These are phyloP conservation scores for Murraya koenigii DNA, from an alignment of 345 rosid species.

Conservation along the genomic window DNA sequence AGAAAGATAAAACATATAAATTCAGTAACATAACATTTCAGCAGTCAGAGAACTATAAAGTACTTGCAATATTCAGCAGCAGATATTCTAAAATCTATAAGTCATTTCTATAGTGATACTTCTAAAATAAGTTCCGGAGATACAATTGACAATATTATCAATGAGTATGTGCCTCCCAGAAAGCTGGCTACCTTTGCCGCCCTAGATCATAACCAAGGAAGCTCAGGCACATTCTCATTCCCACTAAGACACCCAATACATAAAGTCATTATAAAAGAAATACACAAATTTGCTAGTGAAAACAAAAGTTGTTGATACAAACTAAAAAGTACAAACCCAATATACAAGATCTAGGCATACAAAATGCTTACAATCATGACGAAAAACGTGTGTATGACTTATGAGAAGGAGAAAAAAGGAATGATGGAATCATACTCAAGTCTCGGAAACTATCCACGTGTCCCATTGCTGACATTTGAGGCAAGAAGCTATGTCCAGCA, in stretches of 20 bases:
- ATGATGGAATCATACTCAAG: constrained; percentile 29
- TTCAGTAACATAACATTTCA: background rate
- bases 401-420: background rate
- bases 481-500: constrained; percentile 18
- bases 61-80: background rate
- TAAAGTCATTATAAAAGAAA: background rate
- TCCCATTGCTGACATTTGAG: constrained; percentile 15
- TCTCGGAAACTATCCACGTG: constrained; percentile 17
- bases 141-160: background rate
- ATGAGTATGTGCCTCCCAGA: background rate
- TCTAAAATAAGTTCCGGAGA: background rate
- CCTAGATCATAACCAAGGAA: background rate
- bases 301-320: background rate
- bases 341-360: background rate
- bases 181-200: background rate
- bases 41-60: background rate
- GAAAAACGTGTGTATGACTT: background rate
- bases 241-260: background rate
- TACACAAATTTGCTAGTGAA: background rate
- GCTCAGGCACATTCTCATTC: background rate
- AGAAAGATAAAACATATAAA: background rate
- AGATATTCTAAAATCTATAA: background rate
- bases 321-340: background rate
- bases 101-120: background rate
- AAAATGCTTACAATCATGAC: background rate